Conservation (phyloP, 768 basidiomycete species). For the Tubosaeta sp. region DNA sequence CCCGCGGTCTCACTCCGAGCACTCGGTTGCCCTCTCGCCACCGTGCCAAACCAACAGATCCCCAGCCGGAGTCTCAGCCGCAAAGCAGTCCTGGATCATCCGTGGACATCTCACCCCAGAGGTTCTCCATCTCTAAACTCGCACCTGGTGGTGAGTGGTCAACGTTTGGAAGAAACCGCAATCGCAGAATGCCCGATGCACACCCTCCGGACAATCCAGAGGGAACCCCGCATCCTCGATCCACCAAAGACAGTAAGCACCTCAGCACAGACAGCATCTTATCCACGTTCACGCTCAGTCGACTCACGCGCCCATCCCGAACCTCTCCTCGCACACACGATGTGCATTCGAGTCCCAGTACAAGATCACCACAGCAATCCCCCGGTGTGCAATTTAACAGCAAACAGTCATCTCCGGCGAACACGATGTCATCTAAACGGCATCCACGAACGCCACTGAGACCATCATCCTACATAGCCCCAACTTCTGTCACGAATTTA, state of each 20-base stretch:
- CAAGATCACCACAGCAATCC: constrained; percentile 19
- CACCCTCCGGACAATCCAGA: constrained; percentile 10
- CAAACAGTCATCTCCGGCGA: constrained; percentile 29
- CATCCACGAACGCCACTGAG: constrained; percentile 25
- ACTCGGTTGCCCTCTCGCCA: constrained; percentile 18
- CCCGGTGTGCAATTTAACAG: constrained; percentile 16
- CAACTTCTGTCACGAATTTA: constrained; percentile 15
- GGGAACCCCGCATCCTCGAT: constrained; percentile 16
- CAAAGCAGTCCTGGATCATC: not conserved
- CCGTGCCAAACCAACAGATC: constrained; percentile 3
- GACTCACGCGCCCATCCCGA: constrained; percentile 15
- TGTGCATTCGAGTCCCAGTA: constrained; percentile 6
- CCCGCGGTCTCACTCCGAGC: constrained; percentile 27
- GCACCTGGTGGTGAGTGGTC: constrained; percentile 29
- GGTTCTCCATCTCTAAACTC: constrained; percentile 15
- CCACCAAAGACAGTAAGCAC: constrained; percentile 14
- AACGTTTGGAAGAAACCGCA: constrained; percentile 32
- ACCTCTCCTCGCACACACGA: constrained; percentile 8
- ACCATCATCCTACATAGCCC: constrained; percentile 18
- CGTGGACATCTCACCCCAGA: constrained; percentile 10
- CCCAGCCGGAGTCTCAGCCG: not conserved
- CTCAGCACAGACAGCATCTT: constrained; percentile 13
- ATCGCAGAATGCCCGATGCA: constrained; percentile 11
- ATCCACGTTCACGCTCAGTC: constrained; percentile 20
- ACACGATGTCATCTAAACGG: constrained; percentile 25